Evolutionary conservation across 352 stramenopile species (phyloP).

Genomic region (Phytophthora foliorum): DNA sequence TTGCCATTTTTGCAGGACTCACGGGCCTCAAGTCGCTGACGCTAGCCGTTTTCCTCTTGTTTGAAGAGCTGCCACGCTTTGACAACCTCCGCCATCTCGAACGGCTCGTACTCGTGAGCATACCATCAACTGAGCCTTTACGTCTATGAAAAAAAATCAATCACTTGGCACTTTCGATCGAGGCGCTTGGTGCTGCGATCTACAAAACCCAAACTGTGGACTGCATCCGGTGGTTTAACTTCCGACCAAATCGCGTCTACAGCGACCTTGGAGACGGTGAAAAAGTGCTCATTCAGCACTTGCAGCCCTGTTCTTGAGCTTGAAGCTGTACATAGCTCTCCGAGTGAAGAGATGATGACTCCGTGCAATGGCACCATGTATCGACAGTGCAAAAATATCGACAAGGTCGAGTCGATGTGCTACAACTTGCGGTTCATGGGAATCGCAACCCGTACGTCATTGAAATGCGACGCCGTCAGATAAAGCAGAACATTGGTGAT

Average conservation of each 20-base stretch:
- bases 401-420: slow-evolving; percentile 25
- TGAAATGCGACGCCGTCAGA: slow-evolving; percentile 28
- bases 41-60: slow-evolving; percentile 3
- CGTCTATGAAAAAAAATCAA: background rate
- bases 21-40: slow-evolving; percentile 29
- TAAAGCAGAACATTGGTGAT: slow-evolving; percentile 11
- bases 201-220: slow-evolving; percentile 2
- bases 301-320: slow-evolving; percentile 4
- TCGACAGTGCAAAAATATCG: slow-evolving; percentile 8
- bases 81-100: slow-evolving; percentile 14
- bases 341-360: slow-evolving; percentile 9
- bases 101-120: no score
- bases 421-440: slow-evolving; percentile 36
- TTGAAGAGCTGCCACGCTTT: slow-evolving; percentile 24
- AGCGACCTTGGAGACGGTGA: background rate
- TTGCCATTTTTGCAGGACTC: slow-evolving; percentile 33
- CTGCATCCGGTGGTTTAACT: slow-evolving; percentile 11
- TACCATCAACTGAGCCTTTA: slow-evolving; percentile 2
- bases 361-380: slow-evolving; percentile 11
- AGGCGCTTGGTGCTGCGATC: slow-evolving; percentile 14
- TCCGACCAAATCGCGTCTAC: background rate
- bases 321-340: background rate
- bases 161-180: slow-evolving; percentile 13
- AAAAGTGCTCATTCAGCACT: background rate
- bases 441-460: slow-evolving; percentile 26